Percentiles rank a stretch among this genome's conserved stretches.
These are phyloP conservation scores for Alternaria burnsii DNA, from an alignment of 2,329 filamentous ascomycete genomes.

Conservation along the genomic window DNA sequence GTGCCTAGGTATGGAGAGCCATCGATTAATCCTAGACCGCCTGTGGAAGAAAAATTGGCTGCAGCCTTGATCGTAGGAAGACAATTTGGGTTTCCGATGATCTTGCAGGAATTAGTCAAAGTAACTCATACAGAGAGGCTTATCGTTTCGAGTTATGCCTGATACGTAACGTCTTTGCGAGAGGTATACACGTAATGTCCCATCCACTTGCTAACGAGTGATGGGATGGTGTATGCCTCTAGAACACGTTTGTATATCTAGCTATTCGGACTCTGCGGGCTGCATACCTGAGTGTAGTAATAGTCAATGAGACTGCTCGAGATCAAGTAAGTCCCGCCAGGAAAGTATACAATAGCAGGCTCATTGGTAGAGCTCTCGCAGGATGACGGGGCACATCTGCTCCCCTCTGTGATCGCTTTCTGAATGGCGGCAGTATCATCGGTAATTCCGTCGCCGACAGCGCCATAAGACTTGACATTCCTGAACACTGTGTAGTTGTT, in stretches of 20 bases:
- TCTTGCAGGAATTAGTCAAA: constrained; percentile 26
- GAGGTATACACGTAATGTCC: neutral
- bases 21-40: constrained; percentile 65
- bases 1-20: constrained; percentile 60
- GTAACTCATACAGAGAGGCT: neutral
- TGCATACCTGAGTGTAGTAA: constrained; percentile 65
- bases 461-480: constrained; percentile 56
- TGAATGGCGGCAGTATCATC: constrained; percentile 65
- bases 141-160: neutral
- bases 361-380: constrained; percentile 59
- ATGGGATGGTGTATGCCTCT: neutral
- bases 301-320: constrained; percentile 67
- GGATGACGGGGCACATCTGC: constrained; percentile 52
- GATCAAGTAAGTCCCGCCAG: constrained; percentile 66
- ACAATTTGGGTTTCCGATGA: constrained; percentile 68
- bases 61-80: constrained; percentile 65
- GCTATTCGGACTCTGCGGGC: neutral
- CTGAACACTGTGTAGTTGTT: constrained; percentile 53
- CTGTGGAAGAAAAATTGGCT: constrained; percentile 55
- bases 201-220: neutral
- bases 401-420: constrained; percentile 51
- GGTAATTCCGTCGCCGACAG: constrained; percentile 46
- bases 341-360: constrained; percentile 67
- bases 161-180: neutral
- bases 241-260: neutral